Base-by-base conservation (phyloP, 2,329 filamentous ascomycete species). In the Elsinoe ampelina region DNA sequence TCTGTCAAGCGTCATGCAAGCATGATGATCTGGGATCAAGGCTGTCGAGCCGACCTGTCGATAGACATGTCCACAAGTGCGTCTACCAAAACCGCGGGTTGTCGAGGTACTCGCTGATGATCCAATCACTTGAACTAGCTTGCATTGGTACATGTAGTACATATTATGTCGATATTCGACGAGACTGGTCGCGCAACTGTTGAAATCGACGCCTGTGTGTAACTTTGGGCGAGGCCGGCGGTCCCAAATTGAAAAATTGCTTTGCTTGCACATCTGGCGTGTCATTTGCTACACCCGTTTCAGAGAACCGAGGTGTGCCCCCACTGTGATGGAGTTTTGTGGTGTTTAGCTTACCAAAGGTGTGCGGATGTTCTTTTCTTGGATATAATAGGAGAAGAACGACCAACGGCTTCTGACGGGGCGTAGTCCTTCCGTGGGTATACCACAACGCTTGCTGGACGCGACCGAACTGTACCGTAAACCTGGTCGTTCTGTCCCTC, bases 1-100 rank as follows among this genome's bases (percentile, higher is more conserved):
- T 38, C 32, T 35, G 48, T 52, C 48, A 32, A n/a, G 48, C 48
- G 48, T 38, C 34, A 52, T 52, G 48, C 48, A 38, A 38, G 48
- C 17, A 36, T 38, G 48, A 17, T 32, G 48, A 52, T 52, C 48
- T 52, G 48, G 48, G 34, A 20, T 32, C 36, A 38, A 32, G 30
- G 17, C 34, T 39, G 48, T 50, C 34, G 36, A 39, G 48, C 48
- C 48, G 48, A 52, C 39, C 32, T 36, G 32, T 52, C 45, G 45
- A 50, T 50, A 34, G 45, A 50, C 26, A 34, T 26, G 26, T 19
- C 45, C 41, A 45, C 19, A 45, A 45, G 45, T 50, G 45, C 32
- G 11, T 35, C 26, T 50, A 50, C 45, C 45, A 50, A 50, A 13
- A 10, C 45, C 17, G 45, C 34, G 45, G 45, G 45, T 34, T 20